Evolutionary conservation across 2,329 filamentous ascomycete species (phyloP).

Genomic region (Trichophyton schoenleinii): DNA sequence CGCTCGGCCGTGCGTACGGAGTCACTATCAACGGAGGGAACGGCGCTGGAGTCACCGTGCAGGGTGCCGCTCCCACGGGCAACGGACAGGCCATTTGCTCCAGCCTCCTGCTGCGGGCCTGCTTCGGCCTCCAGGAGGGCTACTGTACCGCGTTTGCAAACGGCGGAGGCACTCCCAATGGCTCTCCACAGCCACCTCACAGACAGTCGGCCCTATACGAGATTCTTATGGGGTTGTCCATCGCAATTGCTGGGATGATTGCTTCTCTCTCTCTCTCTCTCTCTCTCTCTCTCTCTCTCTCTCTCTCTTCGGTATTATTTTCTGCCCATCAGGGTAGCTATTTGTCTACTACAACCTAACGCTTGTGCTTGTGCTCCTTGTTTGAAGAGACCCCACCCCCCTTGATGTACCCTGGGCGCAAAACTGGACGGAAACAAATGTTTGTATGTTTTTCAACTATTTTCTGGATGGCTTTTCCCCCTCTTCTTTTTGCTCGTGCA

Average conservation of each 20-base stretch:
- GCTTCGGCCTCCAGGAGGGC: constrained; percentile 36
- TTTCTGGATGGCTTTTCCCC: not conserved
- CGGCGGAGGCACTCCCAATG: constrained; percentile 13
- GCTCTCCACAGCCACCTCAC: constrained; percentile 4
- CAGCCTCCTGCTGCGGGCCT: constrained; percentile 35
- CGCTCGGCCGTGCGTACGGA: constrained; percentile 39
- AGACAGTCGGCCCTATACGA: constrained; percentile 24
- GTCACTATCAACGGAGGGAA: constrained; percentile 39
- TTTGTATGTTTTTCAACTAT: not conserved
- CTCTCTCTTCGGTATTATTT: not conserved
- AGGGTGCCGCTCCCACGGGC: constrained; percentile 31
- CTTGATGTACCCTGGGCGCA: not conserved
- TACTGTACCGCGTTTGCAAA: constrained; percentile 33
- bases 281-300: constrained; percentile 6
- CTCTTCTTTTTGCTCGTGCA: not conserved
- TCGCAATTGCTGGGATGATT: constrained; percentile 37
- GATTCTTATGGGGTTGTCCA: constrained; percentile 28
- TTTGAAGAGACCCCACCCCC: not conserved
- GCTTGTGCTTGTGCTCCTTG: not conserved
- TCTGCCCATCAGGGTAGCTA: not conserved
- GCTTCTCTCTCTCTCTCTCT: constrained; percentile 14
- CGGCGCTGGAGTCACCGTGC: constrained; percentile 40
- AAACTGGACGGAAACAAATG: not conserved
- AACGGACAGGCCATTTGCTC: constrained; percentile 34
- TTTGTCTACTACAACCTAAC: not conserved